A percentile compares a stretch with the other conserved stretches of the same genome.
Conservation (phyloP, 2,329 filamentous ascomycete species). For the Phyllachora maydis region DNA sequence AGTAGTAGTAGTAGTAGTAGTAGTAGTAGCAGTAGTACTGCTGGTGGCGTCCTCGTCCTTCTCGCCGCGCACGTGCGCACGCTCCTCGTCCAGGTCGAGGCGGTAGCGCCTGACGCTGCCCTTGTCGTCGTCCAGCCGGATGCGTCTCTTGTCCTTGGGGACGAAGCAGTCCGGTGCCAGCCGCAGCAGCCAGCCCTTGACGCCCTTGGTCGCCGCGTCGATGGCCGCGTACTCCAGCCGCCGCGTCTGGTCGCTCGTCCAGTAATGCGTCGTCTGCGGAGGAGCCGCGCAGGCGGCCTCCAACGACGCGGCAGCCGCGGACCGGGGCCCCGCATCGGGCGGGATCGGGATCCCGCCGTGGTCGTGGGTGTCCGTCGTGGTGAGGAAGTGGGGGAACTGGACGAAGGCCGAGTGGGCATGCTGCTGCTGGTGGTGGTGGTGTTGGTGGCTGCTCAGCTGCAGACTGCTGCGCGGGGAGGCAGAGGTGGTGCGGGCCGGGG, state of each 20-base stretch:
- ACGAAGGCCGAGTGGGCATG: too few relatives aligned
- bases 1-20: too few relatives aligned
- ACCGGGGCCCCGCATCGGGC: too few relatives aligned
- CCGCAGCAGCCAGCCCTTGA: constrained; percentile 37
- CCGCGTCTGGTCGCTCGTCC: constrained; percentile 42
- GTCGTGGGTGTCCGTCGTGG: too few relatives aligned
- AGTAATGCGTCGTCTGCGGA: constrained; percentile 42
- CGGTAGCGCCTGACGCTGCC: constrained; percentile 43
- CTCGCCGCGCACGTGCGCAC: too few relatives aligned
- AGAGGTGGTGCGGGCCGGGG: constrained; percentile 8
- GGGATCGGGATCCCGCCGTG: too few relatives aligned
- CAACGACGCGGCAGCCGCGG: constrained; percentile 3
- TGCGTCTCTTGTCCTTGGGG: constrained; percentile 23
- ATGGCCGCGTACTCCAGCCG: constrained; percentile 46
- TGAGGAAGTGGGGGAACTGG: constrained; percentile 20
- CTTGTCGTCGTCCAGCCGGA: constrained; percentile 38
- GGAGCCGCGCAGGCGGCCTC: constrained; percentile 17
- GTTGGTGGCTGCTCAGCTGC: too few relatives aligned
- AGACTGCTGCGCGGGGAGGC: constrained; percentile 8
- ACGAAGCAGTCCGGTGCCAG: constrained; percentile 40
- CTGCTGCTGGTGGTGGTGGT: too few relatives aligned
- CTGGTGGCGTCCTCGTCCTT: constrained; percentile 3
- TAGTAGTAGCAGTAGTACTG: too few relatives aligned
- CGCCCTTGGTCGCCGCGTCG: constrained; percentile 36
- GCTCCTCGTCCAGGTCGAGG: constrained; percentile 24